Base-by-base conservation (phyloP, 73 alveolate species). In the Breviolum minutum region DNA sequence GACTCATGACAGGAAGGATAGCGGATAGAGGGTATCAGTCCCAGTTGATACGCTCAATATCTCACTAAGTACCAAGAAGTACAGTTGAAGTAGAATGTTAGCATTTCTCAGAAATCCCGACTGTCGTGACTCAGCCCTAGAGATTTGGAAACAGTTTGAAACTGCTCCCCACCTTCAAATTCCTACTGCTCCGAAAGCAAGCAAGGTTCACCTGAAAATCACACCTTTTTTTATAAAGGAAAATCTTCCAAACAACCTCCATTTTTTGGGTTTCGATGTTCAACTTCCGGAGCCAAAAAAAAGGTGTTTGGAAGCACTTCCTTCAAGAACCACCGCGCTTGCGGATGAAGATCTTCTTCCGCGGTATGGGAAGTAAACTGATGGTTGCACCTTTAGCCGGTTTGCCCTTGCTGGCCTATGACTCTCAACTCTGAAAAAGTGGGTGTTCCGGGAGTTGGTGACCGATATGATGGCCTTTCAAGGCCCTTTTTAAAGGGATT, bases 321-420 rank as follows among this genome's bases (percentile, higher is more conserved):
- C 32, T 48, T 62, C 40, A 40, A 9, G 40, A 30, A 61, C 26
- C 81, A 8, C 70, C 70, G 61, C 69, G 26, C 5, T 1, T 61
- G 24, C 32, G 96, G 77, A 40, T 40, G 76, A 6, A 16, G 30
- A 63, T 90, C 40, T 87, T 90, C 17, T 71, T 69, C 63, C 64
- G 96, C 9, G 96, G 96, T n/a, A 70, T 90, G 88, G 48, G 96
- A 63, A 69, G 63, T 60, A 90, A 90, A 54, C 76, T 90, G 63
- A 22, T 90, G 22, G 62, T 63, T 19, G 96, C 96, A 2, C 96
- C 96, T 11, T 24, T 90, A 63, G 85, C 85, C 16, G 96, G 96
- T 4, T 48, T 90, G 29, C 96, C 96, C 0, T 14, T 90, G 76
- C 22, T 90, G 17, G 96, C 96, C 22, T 90, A 90, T 26, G 96